A percentile compares a stretch with the other conserved stretches of the same genome.
Conservation (phyloP, 306 rosid species). For the Quercus wislizeni region DNA sequence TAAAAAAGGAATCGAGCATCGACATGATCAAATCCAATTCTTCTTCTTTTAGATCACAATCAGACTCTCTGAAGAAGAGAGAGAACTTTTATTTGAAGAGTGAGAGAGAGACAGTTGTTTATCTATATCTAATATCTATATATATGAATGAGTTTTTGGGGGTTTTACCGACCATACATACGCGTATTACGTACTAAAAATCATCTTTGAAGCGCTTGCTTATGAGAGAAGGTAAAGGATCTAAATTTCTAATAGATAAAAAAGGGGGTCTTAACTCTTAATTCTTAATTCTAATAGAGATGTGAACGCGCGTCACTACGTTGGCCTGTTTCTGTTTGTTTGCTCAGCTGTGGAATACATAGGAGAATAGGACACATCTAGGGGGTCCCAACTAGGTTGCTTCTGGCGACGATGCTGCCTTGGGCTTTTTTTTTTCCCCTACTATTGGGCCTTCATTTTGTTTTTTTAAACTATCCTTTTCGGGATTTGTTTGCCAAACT, state of each 20-base stretch:
- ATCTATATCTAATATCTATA: too few relatives aligned
- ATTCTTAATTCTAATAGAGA: neutral
- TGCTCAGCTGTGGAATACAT: neutral
- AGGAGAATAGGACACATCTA: too few relatives aligned
- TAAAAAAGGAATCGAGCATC: constrained; percentile 89
- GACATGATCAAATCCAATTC: constrained; percentile 40
- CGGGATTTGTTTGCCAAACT: too few relatives aligned
- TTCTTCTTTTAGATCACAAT: constrained; percentile 25
- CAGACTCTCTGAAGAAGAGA: constrained; percentile 9
- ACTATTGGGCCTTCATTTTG: too few relatives aligned
- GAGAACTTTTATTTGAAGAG: too few relatives aligned
- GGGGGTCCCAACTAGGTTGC: neutral
- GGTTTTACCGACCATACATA: neutral
- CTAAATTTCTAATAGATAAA: too few relatives aligned
- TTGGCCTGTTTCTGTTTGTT: neutral
- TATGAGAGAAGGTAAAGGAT: neutral
- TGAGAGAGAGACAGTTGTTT: too few relatives aligned
- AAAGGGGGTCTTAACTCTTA: too few relatives aligned
- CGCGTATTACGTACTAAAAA: neutral
- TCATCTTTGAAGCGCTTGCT: neutral
- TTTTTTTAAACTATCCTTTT: too few relatives aligned
- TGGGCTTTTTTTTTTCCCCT: too few relatives aligned
- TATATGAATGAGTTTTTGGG: too few relatives aligned
- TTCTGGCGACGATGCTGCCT: neutral
- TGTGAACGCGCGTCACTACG: neutral